These are phyloP conservation scores for Drechslera avenae DNA, from an alignment of 2,329 filamentous ascomycete species.

Conservation along the genomic window DNA sequence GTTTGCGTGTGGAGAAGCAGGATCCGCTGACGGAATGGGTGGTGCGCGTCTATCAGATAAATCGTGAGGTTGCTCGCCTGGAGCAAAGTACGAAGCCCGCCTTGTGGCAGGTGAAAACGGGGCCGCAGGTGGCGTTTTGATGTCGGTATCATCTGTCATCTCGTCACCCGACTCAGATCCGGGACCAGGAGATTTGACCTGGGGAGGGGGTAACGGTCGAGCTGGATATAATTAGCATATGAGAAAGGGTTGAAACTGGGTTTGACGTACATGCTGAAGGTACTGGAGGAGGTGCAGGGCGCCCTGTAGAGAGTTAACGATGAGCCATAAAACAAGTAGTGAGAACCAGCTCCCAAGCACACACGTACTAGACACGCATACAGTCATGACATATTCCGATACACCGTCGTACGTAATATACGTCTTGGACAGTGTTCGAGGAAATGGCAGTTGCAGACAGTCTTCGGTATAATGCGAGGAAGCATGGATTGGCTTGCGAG, in stretches of 20 bases:
- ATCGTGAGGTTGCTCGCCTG: slow-evolving; percentile 41
- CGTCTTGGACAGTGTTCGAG: slow-evolving; percentile 42
- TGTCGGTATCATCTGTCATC: slow-evolving; percentile 52
- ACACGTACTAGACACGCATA: slow-evolving; percentile 48
- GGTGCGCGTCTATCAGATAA: slow-evolving; percentile 46
- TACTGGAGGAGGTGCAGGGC: slow-evolving; percentile 46
- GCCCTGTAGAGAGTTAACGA: slow-evolving; percentile 46
- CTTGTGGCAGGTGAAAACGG: slow-evolving; percentile 39
- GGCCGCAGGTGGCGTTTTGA: slow-evolving; percentile 28
- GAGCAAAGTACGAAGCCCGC: slow-evolving; percentile 50
- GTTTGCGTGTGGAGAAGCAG: slow-evolving; percentile 39
- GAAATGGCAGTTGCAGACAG: slow-evolving; percentile 31
- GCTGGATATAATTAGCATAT: slow-evolving; percentile 53
- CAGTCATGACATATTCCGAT: slow-evolving; percentile 47
- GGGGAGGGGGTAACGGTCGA: slow-evolving; percentile 63
- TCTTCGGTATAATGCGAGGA: slow-evolving; percentile 25
- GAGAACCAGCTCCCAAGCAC: neutral
- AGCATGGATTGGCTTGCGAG: slow-evolving; percentile 41
- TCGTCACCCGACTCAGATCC: slow-evolving; percentile 92
- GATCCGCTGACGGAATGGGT: slow-evolving; percentile 60
- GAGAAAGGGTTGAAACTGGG: neutral
- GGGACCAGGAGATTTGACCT: slow-evolving; percentile 68
- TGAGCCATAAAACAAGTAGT: neutral
- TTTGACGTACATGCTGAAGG: slow-evolving; percentile 42
- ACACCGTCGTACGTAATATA: slow-evolving; percentile 40